Percentiles rank a stretch among this genome's conserved stretches.
Evolutionary conservation across 208 protist species (phyloP).

Genomic region (Balamuthia mandrillaris): DNA sequence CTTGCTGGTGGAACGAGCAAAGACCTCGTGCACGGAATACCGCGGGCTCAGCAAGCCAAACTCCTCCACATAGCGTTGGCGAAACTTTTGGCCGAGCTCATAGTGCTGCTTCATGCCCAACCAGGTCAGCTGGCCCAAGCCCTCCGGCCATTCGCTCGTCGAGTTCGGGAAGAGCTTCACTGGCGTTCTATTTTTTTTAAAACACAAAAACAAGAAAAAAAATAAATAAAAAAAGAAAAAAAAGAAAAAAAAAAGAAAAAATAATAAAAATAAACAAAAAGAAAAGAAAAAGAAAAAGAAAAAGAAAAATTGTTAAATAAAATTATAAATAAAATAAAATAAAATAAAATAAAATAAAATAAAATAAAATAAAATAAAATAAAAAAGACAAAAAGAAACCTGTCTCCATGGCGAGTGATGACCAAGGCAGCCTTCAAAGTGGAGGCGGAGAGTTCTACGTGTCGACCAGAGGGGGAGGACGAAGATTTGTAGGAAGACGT

Average conservation of each 20-base stretch:
- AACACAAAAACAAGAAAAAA: too few relatives aligned
- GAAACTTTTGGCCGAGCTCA: constrained; percentile 36
- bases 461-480: too few relatives aligned
- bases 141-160: constrained; percentile 25
- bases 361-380: too few relatives aligned
- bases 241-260: too few relatives aligned
- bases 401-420: constrained; percentile 41
- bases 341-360: too few relatives aligned
- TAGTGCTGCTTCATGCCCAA: constrained; percentile 23
- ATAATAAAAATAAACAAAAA: too few relatives aligned
- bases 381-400: neutral
- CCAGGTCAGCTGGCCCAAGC: constrained; percentile 42
- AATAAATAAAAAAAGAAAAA: too few relatives aligned
- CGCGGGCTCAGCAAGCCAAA: neutral
- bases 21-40: neutral
- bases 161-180: constrained; percentile 36
- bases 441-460: too few relatives aligned
- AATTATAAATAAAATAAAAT: too few relatives aligned
- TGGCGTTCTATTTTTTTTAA: constrained; percentile 22
- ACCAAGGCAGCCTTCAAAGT: neutral
- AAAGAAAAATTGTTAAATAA: too few relatives aligned
- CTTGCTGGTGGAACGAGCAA: constrained; percentile 14
- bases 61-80: constrained; percentile 27
- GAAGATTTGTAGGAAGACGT: too few relatives aligned
- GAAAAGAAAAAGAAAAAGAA: too few relatives aligned